Conservation (phyloP, 2,329 filamentous ascomycete species). For the Aspergillus ibericus region DNA sequence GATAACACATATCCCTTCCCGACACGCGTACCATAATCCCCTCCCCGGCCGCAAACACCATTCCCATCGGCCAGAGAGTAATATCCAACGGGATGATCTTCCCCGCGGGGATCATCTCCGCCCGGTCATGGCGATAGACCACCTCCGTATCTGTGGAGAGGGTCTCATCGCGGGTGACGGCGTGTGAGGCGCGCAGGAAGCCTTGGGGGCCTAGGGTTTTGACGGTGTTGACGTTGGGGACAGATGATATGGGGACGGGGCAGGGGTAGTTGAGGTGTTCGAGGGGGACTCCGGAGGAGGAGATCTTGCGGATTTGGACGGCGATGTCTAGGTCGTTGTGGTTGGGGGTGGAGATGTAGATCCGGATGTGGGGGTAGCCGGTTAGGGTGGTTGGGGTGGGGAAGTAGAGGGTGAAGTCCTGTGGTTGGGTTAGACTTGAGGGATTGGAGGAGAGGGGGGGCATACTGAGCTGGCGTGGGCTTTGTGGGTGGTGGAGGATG, state of each 20-base stretch:
- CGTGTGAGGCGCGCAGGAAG: constrained; percentile 22
- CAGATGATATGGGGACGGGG: constrained; percentile 9
- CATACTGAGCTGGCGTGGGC: not conserved
- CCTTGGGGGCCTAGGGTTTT: constrained; percentile 24
- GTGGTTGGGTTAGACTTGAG: not conserved
- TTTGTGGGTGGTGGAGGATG: not conserved
- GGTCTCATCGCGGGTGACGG: not conserved
- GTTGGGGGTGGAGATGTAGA: constrained; percentile 5
- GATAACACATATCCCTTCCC: constrained; percentile 24
- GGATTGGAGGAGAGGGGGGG: too few relatives aligned
- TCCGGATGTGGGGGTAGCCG: not conserved
- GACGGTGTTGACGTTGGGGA: constrained; percentile 16
- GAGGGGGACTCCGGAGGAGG: constrained; percentile 12
- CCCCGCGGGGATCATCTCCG: constrained; percentile 7
- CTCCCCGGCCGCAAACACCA: constrained; percentile 27
- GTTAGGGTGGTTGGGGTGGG: constrained; percentile 7
- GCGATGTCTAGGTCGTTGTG: constrained; percentile 17
- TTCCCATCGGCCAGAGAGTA: constrained; percentile 23
- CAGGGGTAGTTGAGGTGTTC: constrained; percentile 19
- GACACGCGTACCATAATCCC: constrained; percentile 21
- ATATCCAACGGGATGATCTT: constrained; percentile 19
- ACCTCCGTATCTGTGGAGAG: not conserved
- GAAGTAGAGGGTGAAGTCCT: constrained; percentile 15
- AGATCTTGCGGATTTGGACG: constrained; percentile 24
- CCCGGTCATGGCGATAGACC: constrained; percentile 6